Evolutionary conservation across 352 stramenopile species (phyloP), one percentile per base, ranked within the genome.

Genomic region (Globisporangium uncinulatum): DNA sequence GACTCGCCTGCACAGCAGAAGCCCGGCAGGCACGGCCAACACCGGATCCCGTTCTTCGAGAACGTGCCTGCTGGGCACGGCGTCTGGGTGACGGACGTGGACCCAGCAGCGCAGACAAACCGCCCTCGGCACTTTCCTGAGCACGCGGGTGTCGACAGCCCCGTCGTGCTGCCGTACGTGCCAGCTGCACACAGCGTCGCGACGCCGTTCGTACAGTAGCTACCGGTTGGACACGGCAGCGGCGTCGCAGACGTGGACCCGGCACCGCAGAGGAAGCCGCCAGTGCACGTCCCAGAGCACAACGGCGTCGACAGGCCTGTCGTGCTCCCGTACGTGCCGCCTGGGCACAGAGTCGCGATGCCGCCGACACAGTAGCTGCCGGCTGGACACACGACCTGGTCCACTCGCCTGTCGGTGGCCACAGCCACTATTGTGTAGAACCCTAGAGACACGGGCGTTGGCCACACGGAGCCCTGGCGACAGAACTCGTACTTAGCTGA

Each of bases 331-430:
- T 74, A 92, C 11, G 71, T 87, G 14, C 80, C 68, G 54, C 57
- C 51, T 21, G 79, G 74, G 34, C 83, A 92, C 42, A 70, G 47
- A 48, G 83, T 76, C 31, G 66, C 59, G 17, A 86, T 53, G 0
- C 83, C 83, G 8, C 60, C 54, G n/a, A 76, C 41, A 54, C 83
- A 92, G 58, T 77, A 92, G 39, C 67, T 87, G 4, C 83, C 83
- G 10, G 57, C 21, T 4, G 79, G 76, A 53, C 79, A 92, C 51
- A 83, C 69, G 7, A 45, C 50, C 50, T 92, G 70, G 46, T 79
- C 73, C 7, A 79, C 63, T 10, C 74, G 78, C 24, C 78, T 43
- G 8, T 74, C 69, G 0, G 54, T 62, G 1, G 63, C 60, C 2
- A 52, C 42, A 0, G 65, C 69, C 10, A 76, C 42, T 1, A 72